Conservation (phyloP, 2,329 filamentous ascomycete genomes). For the Arthrobotrys sinensis region DNA sequence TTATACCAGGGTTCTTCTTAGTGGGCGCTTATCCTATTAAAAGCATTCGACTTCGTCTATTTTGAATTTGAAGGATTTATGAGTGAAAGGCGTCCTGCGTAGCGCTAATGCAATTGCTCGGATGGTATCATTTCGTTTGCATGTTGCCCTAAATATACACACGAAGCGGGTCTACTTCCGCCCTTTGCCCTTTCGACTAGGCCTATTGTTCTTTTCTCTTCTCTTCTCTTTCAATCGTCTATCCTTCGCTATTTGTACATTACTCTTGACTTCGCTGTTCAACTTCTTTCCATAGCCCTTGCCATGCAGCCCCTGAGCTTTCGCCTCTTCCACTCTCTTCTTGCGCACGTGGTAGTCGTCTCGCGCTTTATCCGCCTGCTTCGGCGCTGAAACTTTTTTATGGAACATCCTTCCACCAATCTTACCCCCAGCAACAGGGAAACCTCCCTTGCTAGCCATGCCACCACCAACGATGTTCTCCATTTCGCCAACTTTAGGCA, state of each 20-base stretch:
- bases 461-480: slow-evolving; percentile 71
- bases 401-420: slow-evolving; percentile 70
- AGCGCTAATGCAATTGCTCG: slow-evolving; percentile 32
- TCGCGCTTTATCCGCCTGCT: slow-evolving; percentile 90
- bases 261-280: slow-evolving; percentile 81
- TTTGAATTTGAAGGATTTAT: not conserved
- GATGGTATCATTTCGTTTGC: slow-evolving; percentile 24
- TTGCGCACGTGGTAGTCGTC: slow-evolving; percentile 92
- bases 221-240: slow-evolving; percentile 82
- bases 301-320: slow-evolving; percentile 83
- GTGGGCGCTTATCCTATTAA: slow-evolving; percentile 51
- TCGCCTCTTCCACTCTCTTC: slow-evolving; percentile 88
- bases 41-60: slow-evolving; percentile 10
- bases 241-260: slow-evolving; percentile 87
- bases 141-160: slow-evolving; percentile 39
- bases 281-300: slow-evolving; percentile 80
- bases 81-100: not conserved
- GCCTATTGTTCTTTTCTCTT: slow-evolving; percentile 89
- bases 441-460: slow-evolving; percentile 67
- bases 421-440: slow-evolving; percentile 73
- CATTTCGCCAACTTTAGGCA: slow-evolving; percentile 86
- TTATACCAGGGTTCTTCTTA: slow-evolving; percentile 1
- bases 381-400: slow-evolving; percentile 88
- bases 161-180: slow-evolving; percentile 47
- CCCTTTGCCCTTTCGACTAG: slow-evolving; percentile 71